Evolutionary conservation across 768 basidiomycete genomes (phyloP).

Genomic region (Suillus discolor): DNA sequence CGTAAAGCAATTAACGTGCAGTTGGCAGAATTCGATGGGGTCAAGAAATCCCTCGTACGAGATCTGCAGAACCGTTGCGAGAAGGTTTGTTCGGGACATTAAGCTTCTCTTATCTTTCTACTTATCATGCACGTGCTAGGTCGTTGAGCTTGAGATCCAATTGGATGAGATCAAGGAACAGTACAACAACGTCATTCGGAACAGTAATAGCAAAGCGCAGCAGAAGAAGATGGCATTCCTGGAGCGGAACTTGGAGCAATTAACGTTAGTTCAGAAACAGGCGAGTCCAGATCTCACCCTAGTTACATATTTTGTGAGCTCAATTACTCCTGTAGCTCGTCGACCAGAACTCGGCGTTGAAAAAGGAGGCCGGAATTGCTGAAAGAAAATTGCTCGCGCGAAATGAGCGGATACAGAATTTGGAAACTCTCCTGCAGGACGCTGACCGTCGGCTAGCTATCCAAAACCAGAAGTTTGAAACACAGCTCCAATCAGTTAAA

Average conservation of each 20-base stretch:
- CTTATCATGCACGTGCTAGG: constrained; percentile 48
- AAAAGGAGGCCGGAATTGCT: constrained; percentile 96
- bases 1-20: constrained; percentile 98
- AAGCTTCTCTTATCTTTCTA: constrained; percentile 9
- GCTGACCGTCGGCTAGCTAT: constrained; percentile 90
- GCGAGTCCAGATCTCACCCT: constrained; percentile 41
- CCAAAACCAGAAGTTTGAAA: constrained; percentile 96
- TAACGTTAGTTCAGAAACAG: constrained; percentile 97
- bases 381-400: constrained; percentile 95
- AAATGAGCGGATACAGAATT: constrained; percentile 96
- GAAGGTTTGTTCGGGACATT: constrained; percentile 62
- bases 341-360: constrained; percentile 95
- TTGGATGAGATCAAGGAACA: constrained; percentile 98
- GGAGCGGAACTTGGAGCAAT: constrained; percentile 93
- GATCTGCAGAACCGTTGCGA: constrained; percentile 99
- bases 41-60: constrained; percentile 98
- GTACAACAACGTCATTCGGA: constrained; percentile 97
- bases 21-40: constrained; percentile 96
- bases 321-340: constrained; percentile 67
- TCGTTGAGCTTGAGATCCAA: constrained; percentile 98
- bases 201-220: constrained; percentile 97
- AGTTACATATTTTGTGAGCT: constrained; percentile 10
- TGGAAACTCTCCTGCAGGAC: constrained; percentile 90
- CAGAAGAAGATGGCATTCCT: constrained; percentile 99
- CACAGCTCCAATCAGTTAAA: constrained; percentile 88